phyloP scores from a whole-genome alignment of 2,329 filamentous ascomycete genomes.

The Colletotrichum liriopes region DNA sequence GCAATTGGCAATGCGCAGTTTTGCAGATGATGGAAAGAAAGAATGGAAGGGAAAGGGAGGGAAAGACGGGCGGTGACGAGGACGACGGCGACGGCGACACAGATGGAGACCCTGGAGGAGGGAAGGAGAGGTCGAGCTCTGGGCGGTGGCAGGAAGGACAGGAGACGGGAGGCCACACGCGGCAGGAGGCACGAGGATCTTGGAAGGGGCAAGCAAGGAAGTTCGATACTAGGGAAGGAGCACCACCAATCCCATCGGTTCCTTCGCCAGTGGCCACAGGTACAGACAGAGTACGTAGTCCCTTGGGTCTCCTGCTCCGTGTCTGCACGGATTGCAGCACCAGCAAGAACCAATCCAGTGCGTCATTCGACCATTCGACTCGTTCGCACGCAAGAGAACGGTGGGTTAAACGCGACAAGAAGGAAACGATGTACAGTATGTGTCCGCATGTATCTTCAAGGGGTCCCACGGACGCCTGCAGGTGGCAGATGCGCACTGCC shows the following conservation, averaged over 20 bases:
- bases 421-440: background rate
- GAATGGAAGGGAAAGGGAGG: constrained; percentile 1
- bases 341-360: background rate
- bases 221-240: constrained; percentile 6
- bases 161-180: background rate
- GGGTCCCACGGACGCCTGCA: constrained; percentile 8
- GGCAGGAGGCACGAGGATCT: constrained; percentile 4
- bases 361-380: constrained; percentile 11
- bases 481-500: constrained; percentile 6
- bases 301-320: background rate
- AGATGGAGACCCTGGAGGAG: background rate
- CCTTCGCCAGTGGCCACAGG: background rate
- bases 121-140: constrained; percentile 2
- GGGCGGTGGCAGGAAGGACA: constrained; percentile 16
- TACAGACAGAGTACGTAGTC: background rate
- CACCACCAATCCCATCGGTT: constrained; percentile 8
- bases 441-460: background rate
- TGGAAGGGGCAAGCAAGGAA: constrained; percentile 23
- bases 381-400: background rate
- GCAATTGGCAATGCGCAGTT: background rate
- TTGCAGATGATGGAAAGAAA: constrained; percentile 11
- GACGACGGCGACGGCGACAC: constrained; percentile 3
- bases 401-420: background rate
- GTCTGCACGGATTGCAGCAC: background rate
- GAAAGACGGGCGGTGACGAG: constrained; percentile 3